A percentile compares a stretch with the other conserved stretches of the same genome.
phyloP scores from a whole-genome alignment of 1,284 basidiomycete genomes.

The Cutaneotrichosporon dermatis region DNA sequence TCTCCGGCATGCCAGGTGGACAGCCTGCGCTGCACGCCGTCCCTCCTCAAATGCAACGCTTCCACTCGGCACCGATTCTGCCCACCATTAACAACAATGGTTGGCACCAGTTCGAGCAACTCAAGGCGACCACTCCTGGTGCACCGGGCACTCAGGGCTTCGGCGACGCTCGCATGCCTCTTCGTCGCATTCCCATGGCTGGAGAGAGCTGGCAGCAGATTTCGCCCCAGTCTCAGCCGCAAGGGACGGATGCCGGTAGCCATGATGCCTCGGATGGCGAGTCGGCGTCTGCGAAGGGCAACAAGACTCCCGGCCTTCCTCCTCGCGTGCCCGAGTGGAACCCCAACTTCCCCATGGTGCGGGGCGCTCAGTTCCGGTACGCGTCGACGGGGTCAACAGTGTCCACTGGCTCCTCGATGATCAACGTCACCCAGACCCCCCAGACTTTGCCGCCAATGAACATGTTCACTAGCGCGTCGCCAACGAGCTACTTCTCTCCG shows the following conservation, averaged over 20 bases:
- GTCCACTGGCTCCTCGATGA: slow-evolving; percentile 28
- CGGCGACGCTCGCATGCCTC: slow-evolving; percentile 13
- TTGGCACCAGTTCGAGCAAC: slow-evolving; percentile 22
- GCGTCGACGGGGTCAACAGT: slow-evolving; percentile 29
- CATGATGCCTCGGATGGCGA: slow-evolving; percentile 12
- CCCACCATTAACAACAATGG: slow-evolving; percentile 25
- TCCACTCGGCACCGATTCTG: slow-evolving; percentile 38
- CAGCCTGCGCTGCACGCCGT: slow-evolving; percentile 27
- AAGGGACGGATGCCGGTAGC: slow-evolving; percentile 22
- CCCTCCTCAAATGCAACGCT: slow-evolving; percentile 38
- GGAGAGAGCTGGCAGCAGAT: background rate
- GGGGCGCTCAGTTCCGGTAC: slow-evolving; percentile 10
- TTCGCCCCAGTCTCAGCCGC: slow-evolving; percentile 16
- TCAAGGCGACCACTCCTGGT: slow-evolving; percentile 13
- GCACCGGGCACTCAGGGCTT: background rate
- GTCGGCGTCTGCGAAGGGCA: background rate
- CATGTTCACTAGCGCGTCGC: slow-evolving; percentile 14
- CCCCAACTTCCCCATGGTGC: slow-evolving; percentile 3
- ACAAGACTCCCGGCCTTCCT: slow-evolving; percentile 1
- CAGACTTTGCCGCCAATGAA: slow-evolving; percentile 24
- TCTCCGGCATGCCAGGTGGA: background rate
- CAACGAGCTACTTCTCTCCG: slow-evolving; percentile 4
- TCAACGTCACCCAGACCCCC: slow-evolving; percentile 16
- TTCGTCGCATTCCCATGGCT: slow-evolving; percentile 9
- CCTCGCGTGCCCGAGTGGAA: background rate